Base-by-base conservation (phyloP, 371 early-diverging fungal species). In the Chytridium lagenaria region DNA sequence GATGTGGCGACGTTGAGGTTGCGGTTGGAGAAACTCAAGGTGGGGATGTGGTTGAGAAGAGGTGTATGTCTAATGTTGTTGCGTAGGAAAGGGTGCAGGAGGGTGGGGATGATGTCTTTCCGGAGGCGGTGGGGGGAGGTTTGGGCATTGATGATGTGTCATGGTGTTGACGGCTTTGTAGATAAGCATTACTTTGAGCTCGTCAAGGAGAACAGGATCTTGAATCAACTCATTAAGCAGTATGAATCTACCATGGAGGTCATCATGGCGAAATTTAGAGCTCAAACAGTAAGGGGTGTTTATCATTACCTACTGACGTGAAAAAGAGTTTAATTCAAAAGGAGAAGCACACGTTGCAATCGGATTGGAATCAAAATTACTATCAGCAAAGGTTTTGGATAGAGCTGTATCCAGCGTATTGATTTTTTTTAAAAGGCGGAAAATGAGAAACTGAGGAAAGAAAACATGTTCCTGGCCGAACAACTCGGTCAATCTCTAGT, bases 191-290 rank as follows among this genome's bases (percentile, higher is more conserved):
- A 75, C 57, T 23, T 44, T 5, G 85, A 78, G 3, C 61, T 85
- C 40, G 73, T 78, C 57, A 73, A 68, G 37, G 85, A 85, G 69
- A 83, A 83, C 63, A 70, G 73, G 49, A n/a, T 77, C 3, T 68
- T 85, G 16, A 76, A 73, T 34, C 80, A 82, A 40, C 59, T 76
- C 5, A 77, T 83, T 28, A 82, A 82, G 73, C 81, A 85, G 68
- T 83, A 83, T 74, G 85, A 85, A 71, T 61, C 80, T 26, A 81
- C 85, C 3, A 66, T 85, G 19, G 83, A 85, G 49, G 74, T 83
- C n/a, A 70, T 85, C 30, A 85, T 85, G 84, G n/a, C 70, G 30
- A 83, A 85, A 75, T 83, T 81, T 50, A 59, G 84, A 34, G 64
- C 63, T 12, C 81, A 85, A 50, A 76, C 81, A 70, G 85, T 28